Evolutionary conservation across 805 yeast genomes (phyloP), one percentile per base, ranked within the genome.

Genomic region (Nakazawaea sp.): DNA sequence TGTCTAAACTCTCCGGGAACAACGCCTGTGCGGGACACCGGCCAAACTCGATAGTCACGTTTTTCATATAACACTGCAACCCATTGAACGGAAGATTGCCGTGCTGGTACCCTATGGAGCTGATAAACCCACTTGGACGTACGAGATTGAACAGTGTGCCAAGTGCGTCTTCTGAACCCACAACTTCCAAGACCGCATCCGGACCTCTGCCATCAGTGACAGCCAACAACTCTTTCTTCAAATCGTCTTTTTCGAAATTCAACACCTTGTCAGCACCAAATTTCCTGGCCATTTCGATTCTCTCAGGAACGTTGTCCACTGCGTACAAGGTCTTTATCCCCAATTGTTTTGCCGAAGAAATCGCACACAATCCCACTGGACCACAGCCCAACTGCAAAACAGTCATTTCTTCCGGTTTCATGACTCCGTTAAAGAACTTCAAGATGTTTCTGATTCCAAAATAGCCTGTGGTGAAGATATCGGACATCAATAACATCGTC

Each of bases 381-480:
- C 83, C 83, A 8, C 76, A 68, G 1, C 82, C 83, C 4, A 76
- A 48, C 43, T 73, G 79, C 32, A 75, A 59, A 4, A 73, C 55
- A 1, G 62, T 62, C 18, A 68, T 47, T 13, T 59, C 64, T 29
- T 62, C 55, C 30, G 62, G 57, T 41, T 53, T 61, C 25, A 37
- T n/a, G 11, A 28, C 33, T 10, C 40, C 40, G 4, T 32, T n/a
- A 17, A 18, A 37, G 27, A 37, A 37, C 43, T 65, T 65, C n/a
- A 34, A 35, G 31, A 69, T 50, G 46, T 74, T 72, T 41, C 66
- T 63, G 9, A 70, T 78, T 25, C 81, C 80, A 43, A 64, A 69
- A 55, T 70, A 76, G 0, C 81, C 83, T 1, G 83, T 77, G 30
- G 78, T 72, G 56, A 77, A 76, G 35, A 77, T 76, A 51, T 77